phyloP scores from a whole-genome alignment of 2,329 filamentous ascomycete species.

The Clarireedia hainanense region DNA sequence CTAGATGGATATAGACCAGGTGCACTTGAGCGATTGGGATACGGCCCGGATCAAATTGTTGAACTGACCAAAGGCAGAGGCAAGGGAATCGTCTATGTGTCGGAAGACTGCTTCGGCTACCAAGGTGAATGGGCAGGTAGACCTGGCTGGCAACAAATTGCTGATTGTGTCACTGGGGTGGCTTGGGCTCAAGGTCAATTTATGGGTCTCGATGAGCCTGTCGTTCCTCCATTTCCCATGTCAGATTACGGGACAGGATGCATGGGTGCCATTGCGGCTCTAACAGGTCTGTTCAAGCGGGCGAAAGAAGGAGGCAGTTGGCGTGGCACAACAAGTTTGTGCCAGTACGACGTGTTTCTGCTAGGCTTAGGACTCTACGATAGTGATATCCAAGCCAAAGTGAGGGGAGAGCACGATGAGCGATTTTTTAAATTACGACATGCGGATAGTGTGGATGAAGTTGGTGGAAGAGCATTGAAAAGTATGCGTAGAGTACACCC shows the following conservation, averaged over 20 bases:
- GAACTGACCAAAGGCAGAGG: constrained; percentile 45
- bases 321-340: constrained; percentile 54
- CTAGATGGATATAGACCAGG: constrained; percentile 64
- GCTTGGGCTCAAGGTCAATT: constrained; percentile 44
- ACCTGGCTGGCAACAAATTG: constrained; percentile 66
- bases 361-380: constrained; percentile 53
- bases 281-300: constrained; percentile 55
- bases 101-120: constrained; percentile 65
- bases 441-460: constrained; percentile 27
- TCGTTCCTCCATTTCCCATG: constrained; percentile 58
- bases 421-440: constrained; percentile 26
- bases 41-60: constrained; percentile 47
- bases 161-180: constrained; percentile 37
- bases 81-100: constrained; percentile 59
- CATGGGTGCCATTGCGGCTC: constrained; percentile 60
- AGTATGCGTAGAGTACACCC: constrained; percentile 25
- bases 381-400: constrained; percentile 39
- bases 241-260: constrained; percentile 65
- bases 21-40: constrained; percentile 55
- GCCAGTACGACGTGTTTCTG: constrained; percentile 62
- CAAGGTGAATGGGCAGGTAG: constrained; percentile 54
- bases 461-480: constrained; percentile 23
- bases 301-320: constrained; percentile 58
- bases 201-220: constrained; percentile 54
- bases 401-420: constrained; percentile 17